These are phyloP conservation scores for Alloteropsis semialata DNA, from an alignment of 176 grass and related monocot species.

Conservation along the genomic window DNA sequence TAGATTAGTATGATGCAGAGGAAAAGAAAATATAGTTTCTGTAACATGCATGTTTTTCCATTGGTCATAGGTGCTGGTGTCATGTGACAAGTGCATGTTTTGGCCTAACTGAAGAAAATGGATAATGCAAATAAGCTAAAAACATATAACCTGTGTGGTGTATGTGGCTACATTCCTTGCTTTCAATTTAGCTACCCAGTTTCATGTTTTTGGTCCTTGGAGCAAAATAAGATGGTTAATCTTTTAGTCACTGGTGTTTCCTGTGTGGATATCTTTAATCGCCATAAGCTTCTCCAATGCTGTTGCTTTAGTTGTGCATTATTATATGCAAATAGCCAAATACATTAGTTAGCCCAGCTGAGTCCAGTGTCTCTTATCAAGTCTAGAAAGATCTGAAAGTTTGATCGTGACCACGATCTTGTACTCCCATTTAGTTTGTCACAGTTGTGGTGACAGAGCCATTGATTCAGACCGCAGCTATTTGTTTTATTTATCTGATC, in stretches of 20 bases:
- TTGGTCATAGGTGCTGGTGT: not conserved
- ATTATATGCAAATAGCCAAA: slow-evolving; percentile 13
- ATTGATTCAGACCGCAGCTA: not conserved
- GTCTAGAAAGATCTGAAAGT: not conserved
- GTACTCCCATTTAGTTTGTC: not conserved
- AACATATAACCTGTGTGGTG: not conserved
- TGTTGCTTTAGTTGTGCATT: slow-evolving; percentile 3
- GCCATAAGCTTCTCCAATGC: not conserved
- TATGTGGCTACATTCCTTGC: not conserved
- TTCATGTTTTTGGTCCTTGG: not conserved
- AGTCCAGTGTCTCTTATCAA: not conserved
- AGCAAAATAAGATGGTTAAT: not conserved
- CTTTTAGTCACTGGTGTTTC: not conserved
- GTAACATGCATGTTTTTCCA: slow-evolving; percentile 1
- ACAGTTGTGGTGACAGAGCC: not conserved
- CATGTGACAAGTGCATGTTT: not conserved
- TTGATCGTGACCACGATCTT: slow-evolving; percentile 14
- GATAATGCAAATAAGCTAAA: not conserved
- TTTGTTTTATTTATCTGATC: slow-evolving; percentile 22
- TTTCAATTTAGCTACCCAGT: not conserved
- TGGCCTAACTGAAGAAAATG: slow-evolving; percentile 6
- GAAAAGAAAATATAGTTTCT: not conserved
- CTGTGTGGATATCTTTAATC: not conserved
- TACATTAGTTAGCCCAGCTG: not conserved
- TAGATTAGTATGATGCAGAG: slow-evolving; percentile 3